Evolutionary conservation across 2,329 filamentous ascomycete species (phyloP).

Genomic region (Didymella arachidicola): DNA sequence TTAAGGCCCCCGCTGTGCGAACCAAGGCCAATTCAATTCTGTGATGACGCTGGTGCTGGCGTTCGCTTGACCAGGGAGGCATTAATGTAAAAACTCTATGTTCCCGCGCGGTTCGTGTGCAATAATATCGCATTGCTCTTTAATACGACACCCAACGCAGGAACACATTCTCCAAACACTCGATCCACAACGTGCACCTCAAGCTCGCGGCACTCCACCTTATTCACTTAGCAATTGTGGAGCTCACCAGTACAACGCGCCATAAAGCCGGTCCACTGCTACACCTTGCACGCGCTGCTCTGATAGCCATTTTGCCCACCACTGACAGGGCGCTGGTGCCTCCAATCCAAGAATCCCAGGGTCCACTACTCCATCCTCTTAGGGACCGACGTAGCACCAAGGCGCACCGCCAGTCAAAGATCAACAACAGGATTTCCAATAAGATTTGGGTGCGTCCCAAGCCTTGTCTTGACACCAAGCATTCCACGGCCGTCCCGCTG

Average conservation of each 20-base stretch:
- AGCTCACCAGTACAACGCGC: slow-evolving; percentile 24
- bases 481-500: slow-evolving; percentile 43
- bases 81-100: slow-evolving; percentile 13
- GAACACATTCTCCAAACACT: slow-evolving; percentile 12
- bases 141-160: slow-evolving; percentile 16
- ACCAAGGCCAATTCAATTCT: slow-evolving; percentile 16
- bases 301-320: slow-evolving; percentile 34
- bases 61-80: slow-evolving; percentile 5
- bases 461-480: slow-evolving; percentile 34
- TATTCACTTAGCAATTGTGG: slow-evolving; percentile 34
- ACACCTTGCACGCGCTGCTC: slow-evolving; percentile 33
- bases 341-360: slow-evolving; percentile 35
- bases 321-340: slow-evolving; percentile 26
- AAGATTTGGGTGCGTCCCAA: slow-evolving; percentile 39
- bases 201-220: slow-evolving; percentile 33
- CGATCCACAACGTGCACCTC: slow-evolving; percentile 14
- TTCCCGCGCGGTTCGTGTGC: slow-evolving; percentile 7
- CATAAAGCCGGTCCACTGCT: slow-evolving; percentile 37
- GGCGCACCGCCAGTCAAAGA: slow-evolving; percentile 40
- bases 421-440: slow-evolving; percentile 44
- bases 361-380: slow-evolving; percentile 38
- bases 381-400: slow-evolving; percentile 36
- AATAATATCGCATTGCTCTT: slow-evolving; percentile 11
- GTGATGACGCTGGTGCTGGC: slow-evolving; percentile 14
- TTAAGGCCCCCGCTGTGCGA: slow-evolving; percentile 11